Conservation (phyloP, 1,284 basidiomycete genomes). For the Dichomitus squalens region DNA sequence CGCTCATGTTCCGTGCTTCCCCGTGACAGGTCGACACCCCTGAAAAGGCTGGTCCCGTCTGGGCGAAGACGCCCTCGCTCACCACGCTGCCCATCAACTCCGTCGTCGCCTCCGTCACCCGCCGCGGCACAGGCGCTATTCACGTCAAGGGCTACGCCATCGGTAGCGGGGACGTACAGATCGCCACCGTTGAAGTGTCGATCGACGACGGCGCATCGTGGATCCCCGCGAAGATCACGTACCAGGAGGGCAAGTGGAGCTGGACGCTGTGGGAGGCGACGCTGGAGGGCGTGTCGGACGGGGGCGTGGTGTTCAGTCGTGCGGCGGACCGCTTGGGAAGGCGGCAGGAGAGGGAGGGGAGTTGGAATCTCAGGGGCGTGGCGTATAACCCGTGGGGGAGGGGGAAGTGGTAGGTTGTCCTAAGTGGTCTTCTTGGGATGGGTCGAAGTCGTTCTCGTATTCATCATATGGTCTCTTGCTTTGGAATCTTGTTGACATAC, state of each 20-base stretch:
- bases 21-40: slow-evolving; percentile 30
- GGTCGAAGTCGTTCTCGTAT: no score
- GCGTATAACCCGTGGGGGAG: slow-evolving; percentile 42
- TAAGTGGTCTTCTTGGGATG: no score
- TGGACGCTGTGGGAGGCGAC: slow-evolving; percentile 67
- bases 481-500: no score
- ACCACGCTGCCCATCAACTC: slow-evolving; percentile 66
- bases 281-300: slow-evolving; percentile 34
- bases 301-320: slow-evolving; percentile 37
- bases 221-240: slow-evolving; percentile 54
- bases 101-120: slow-evolving; percentile 47
- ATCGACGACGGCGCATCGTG: slow-evolving; percentile 54
- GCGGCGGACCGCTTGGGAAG: slow-evolving; percentile 47
- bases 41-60: slow-evolving; percentile 42
- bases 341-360: slow-evolving; percentile 47
- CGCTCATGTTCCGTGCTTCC: not conserved
- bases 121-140: slow-evolving; percentile 31
- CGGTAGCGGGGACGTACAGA: slow-evolving; percentile 46
- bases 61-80: slow-evolving; percentile 57
- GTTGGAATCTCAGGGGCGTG: slow-evolving; percentile 64
- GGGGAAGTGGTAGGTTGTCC: slow-evolving; percentile 25
- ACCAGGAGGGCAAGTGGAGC: slow-evolving; percentile 67
- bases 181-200: slow-evolving; percentile 53
- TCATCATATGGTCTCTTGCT: no score
- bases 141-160: slow-evolving; percentile 63